Conservation (phyloP, 176 grass and related monocot species). For the Carex myosuroides region DNA sequence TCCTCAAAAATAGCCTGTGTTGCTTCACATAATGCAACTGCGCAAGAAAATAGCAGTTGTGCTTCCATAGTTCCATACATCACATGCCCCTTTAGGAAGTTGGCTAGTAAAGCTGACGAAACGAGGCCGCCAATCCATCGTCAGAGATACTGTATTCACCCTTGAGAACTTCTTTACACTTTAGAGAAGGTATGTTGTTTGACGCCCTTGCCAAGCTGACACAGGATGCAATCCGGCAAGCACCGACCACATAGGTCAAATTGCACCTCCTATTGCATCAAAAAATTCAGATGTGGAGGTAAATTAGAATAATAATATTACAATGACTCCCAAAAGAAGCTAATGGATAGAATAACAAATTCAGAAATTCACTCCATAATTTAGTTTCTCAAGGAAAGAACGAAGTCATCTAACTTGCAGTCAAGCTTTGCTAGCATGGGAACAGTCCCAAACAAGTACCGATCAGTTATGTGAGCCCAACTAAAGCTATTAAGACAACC, state of each 20-base stretch:
- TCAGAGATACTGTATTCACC: constrained; percentile 74
- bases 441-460: background rate
- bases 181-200: constrained; percentile 44
- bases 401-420: background rate
- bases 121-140: constrained; percentile 47
- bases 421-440: background rate
- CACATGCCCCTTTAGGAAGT: too few species aligned
- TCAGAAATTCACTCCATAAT: background rate
- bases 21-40: too few species aligned
- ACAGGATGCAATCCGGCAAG: constrained; percentile 64
- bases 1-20: too few species aligned
- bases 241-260: constrained; percentile 72
- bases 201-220: constrained; percentile 49
- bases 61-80: too few species aligned
- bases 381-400: background rate
- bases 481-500: background rate
- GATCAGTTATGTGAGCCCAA: background rate
- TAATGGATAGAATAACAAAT: background rate
- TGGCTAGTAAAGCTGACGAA: constrained; percentile 24
- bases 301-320: background rate
- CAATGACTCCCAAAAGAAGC: background rate
- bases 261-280: constrained; percentile 54
- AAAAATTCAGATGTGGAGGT: background rate
- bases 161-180: background rate
- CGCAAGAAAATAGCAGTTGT: too few species aligned